A percentile compares a stretch with the other conserved stretches of the same genome.
Conservation (phyloP, 2,329 filamentous ascomycete species). For the Phaeophleospora eucalypticola region DNA sequence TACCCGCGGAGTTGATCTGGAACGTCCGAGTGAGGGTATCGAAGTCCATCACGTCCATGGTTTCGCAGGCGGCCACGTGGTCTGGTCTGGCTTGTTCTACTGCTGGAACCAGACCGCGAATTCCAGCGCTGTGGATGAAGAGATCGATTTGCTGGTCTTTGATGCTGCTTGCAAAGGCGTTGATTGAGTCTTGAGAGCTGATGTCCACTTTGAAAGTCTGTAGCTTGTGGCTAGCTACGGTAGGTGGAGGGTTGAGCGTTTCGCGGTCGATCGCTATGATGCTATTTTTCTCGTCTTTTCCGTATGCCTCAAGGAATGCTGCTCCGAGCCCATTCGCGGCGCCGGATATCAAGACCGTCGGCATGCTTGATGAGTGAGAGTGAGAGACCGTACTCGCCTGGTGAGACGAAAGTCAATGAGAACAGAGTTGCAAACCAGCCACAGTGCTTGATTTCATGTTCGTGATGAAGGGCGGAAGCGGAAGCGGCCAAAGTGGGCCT, state of each 20-base stretch:
- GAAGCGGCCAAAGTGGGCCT: no score
- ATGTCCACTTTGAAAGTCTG: constrained; percentile 30
- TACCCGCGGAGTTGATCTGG: constrained; percentile 41
- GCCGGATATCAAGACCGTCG: constrained; percentile 34
- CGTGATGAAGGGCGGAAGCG: no score
- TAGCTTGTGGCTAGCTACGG: constrained; percentile 5
- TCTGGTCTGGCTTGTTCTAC: constrained; percentile 25
- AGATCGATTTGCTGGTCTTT: constrained; percentile 32
- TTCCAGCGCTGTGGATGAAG: constrained; percentile 43
- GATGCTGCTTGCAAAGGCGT: constrained; percentile 19
- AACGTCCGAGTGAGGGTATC: constrained; percentile 38
- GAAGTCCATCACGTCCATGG: constrained; percentile 37
- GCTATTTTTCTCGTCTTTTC: constrained; percentile 14
- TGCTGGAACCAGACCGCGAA: constrained; percentile 41
- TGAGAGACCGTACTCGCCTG: no score
- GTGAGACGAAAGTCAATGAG: not conserved
- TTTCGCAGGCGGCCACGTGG: constrained; percentile 41
- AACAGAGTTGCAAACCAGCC: no score
- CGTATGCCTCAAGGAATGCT: constrained; percentile 32
- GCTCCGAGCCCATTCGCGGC: constrained; percentile 38
- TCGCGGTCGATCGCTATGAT: constrained; percentile 34
- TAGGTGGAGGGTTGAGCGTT: constrained; percentile 6
- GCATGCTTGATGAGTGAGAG: constrained; percentile 8
- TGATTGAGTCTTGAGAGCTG: constrained; percentile 24
- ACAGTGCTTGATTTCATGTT: no score